Percentiles rank a stretch among this genome's conserved stretches.
Evolutionary conservation across 257 asterid species (phyloP).

Genomic region (Jacaranda copaia): DNA sequence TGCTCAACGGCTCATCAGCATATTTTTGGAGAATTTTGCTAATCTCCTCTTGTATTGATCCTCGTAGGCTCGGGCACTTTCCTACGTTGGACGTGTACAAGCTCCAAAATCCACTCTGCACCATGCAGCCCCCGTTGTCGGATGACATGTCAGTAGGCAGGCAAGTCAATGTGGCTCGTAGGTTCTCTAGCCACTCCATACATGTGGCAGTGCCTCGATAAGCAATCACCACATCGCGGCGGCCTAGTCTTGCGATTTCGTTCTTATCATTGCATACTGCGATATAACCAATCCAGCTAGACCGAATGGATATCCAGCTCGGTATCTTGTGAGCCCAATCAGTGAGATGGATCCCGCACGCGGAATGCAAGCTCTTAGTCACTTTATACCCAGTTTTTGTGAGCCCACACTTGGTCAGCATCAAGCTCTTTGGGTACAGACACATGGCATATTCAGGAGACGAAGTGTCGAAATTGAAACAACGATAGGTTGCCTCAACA

Average conservation of each 20-base stretch:
- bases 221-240: constrained; percentile 88
- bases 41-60: constrained; percentile 53
- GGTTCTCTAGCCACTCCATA: constrained; percentile 83
- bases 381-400: constrained; percentile 51
- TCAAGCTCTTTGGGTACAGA: constrained; percentile 33
- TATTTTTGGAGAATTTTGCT: constrained; percentile 47
- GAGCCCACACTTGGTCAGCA: constrained; percentile 45
- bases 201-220: constrained; percentile 89
- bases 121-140: constrained; percentile 60
- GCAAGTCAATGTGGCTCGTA: constrained; percentile 64
- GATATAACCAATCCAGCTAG: constrained; percentile 91
- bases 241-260: constrained; percentile 70
- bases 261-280: constrained; percentile 75
- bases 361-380: constrained; percentile 65
- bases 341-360: constrained; percentile 70
- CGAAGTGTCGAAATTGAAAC: constrained; percentile 66
- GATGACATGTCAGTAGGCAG: constrained; percentile 33
- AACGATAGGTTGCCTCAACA: constrained; percentile 64
- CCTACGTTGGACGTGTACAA: constrained; percentile 61
- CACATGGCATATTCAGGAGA: constrained; percentile 57
- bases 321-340: constrained; percentile 58
- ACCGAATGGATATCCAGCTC: constrained; percentile 57
- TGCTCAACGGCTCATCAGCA: constrained; percentile 72
- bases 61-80: constrained; percentile 51
- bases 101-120: constrained; percentile 80